A percentile compares a stretch with the other conserved stretches of the same genome.
phyloP scores from a whole-genome alignment of 2,329 filamentous ascomycete genomes.

The Neofusicoccum cordaticola region DNA sequence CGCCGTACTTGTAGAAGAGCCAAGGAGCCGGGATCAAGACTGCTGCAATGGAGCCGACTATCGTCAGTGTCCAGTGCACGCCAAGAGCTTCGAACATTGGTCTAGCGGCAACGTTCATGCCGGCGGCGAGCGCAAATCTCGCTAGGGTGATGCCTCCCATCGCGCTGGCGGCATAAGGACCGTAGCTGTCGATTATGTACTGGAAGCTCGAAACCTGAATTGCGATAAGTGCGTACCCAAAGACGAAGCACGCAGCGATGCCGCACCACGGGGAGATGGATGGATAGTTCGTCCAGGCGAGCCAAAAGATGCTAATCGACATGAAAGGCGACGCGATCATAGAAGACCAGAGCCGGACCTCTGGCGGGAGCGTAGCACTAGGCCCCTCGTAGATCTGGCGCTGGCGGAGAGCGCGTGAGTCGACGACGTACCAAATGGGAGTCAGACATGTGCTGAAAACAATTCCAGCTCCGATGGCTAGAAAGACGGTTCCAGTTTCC shows the following conservation, averaged over 20 bases:
- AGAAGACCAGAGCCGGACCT: constrained; percentile 42
- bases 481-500: constrained; percentile 44
- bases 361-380: constrained; percentile 4
- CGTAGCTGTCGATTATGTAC: constrained; percentile 42
- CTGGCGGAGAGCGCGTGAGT: constrained; percentile 19
- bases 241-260: constrained; percentile 15
- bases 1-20: constrained; percentile 36
- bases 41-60: constrained; percentile 36
- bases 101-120: constrained; percentile 40
- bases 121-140: constrained; percentile 36
- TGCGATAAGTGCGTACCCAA: constrained; percentile 43
- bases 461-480: constrained; percentile 45
- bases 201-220: constrained; percentile 42
- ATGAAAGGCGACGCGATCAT: constrained; percentile 44
- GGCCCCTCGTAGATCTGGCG: constrained; percentile 22
- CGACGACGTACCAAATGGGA: constrained; percentile 34
- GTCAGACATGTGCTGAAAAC: constrained; percentile 34
- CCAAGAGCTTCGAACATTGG: constrained; percentile 42
- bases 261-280: constrained; percentile 45
- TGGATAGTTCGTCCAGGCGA: constrained; percentile 48
- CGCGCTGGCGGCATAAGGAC: constrained; percentile 41
- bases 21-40: constrained; percentile 34
- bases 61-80: constrained; percentile 43
- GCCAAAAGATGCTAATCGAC: constrained; percentile 51
- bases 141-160: constrained; percentile 35